Base-by-base conservation (phyloP, 805 yeast species). In the Alloascoidea africana region DNA sequence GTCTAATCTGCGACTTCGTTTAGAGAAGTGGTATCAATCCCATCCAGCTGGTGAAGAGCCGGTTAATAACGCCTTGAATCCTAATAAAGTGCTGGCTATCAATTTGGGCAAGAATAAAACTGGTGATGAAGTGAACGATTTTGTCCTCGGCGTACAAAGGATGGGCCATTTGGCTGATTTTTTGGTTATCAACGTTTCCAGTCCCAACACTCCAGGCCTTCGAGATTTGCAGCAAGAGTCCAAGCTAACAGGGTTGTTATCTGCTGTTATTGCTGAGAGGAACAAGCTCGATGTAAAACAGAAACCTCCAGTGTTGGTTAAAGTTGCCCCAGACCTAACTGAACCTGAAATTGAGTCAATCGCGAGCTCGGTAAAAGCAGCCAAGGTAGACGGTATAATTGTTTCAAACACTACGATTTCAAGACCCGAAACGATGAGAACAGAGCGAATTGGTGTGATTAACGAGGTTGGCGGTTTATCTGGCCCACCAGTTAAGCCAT, bases 201-300 rank as follows among this genome's bases (percentile, higher is more conserved):
- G 94, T 36, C 97, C 97, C 38, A 89, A 89, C 53, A 89, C 97
- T 1, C 97, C 97, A 3, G 96, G 96, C 2, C 67, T 89, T 46
- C 72, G 97, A 51, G 83, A 76, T 47, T 67, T 89, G 46, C 97
- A 89, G 61, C 71, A 62, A 40, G 94, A 83, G 47, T 65, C 65
- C 39, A 82, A 80, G 53, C 67, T 89, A 42, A 72, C 84, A 4
- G 65, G 65, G 27, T 62, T 89, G 48, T 65, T 89, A 47, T 59
- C 69, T 5, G 60, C 74, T 8, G 86, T 89, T 23, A 75, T 86
- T 8, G 55, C 59, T 1, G 86, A 81, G 53, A 72, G 96, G 53
- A 66, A 82, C 48, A 40, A 42, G 2, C 57, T 76, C 34, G 55
- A 59, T 18, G 40, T 49, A 27, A 58, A 58, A 30, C 56, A 53